A percentile compares a stretch with the other conserved stretches of the same genome.
These are phyloP conservation scores for Coemansia sp. DNA, from an alignment of 192 early-diverging fungal species.

Conservation along the genomic window DNA sequence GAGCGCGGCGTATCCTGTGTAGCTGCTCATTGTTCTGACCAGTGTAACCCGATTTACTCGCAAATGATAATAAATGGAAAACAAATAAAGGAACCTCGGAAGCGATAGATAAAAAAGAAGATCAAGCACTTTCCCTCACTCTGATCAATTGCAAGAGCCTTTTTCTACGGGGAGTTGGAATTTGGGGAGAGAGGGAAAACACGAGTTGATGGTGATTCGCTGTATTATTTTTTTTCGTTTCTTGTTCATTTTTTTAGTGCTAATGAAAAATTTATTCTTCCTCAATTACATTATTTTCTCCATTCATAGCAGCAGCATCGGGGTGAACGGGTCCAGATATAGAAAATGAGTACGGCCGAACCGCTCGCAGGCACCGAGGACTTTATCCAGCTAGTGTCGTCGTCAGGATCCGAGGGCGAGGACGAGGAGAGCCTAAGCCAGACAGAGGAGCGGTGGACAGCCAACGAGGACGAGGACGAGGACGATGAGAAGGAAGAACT, in stretches of 20 bases:
- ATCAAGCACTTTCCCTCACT: too few relatives aligned
- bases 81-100: too few relatives aligned
- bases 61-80: too few relatives aligned
- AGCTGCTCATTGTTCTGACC: background rate
- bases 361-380: conserved; percentile 13
- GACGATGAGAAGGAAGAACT: conserved; percentile 6
- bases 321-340: background rate
- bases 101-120: too few relatives aligned
- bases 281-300: background rate
- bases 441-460: conserved; percentile 5
- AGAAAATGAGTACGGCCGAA: conserved; percentile 2
- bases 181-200: background rate
- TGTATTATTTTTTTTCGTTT: background rate
- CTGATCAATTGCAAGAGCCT: too few relatives aligned
- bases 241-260: background rate
- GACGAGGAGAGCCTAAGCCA: conserved; percentile 18
- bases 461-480: conserved; percentile 1
- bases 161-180: too few relatives aligned
- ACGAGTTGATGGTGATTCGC: conserved; percentile 5
- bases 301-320: background rate
- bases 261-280: background rate
- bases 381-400: conserved; percentile 25
- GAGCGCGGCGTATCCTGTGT: background rate
- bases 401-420: conserved; percentile 5
- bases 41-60: too few relatives aligned